A percentile compares a stretch with the other conserved stretches of the same genome.
Conservation (phyloP, 805 yeast genomes). For the Schwanniomyces pseudopolymorphus region DNA sequence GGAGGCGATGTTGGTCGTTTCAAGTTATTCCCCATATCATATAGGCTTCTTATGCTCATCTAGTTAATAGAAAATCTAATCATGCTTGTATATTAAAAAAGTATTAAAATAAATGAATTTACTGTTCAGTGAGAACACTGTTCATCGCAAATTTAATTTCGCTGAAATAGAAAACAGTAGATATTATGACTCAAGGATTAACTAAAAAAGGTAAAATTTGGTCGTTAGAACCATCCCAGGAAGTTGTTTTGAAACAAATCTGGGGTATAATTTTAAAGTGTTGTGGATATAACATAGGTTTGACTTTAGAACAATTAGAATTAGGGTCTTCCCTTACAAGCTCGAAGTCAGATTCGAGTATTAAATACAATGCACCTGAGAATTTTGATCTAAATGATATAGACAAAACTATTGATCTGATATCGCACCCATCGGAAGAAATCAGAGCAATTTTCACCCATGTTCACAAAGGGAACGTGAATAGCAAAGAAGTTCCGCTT, state of each 20-base stretch:
- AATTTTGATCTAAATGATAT: constrained; percentile 12
- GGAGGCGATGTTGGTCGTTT: no score
- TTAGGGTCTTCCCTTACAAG: constrained; percentile 15
- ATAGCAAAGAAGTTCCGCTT: constrained; percentile 11
- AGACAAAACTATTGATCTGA: constrained; percentile 9
- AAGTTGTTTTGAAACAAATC: constrained; percentile 60
- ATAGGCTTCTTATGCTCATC: no score
- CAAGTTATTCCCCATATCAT: no score
- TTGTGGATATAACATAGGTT: constrained; percentile 49
- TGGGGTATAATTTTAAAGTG: constrained; percentile 66
- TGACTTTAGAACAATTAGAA: constrained; percentile 19
- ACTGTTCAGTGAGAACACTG: no score
- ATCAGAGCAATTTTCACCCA: constrained; percentile 24
- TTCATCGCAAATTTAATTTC: no score
- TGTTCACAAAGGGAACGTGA: constrained; percentile 35
- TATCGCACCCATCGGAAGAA: constrained; percentile 13
- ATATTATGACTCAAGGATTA: constrained; percentile 6
- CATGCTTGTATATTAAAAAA: no score
- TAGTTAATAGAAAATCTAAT: no score
- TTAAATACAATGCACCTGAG: constrained; percentile 24
- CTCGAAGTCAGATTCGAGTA: constrained; percentile 23
- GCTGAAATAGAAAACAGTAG: no score
- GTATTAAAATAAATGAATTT: no score
- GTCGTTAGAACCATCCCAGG: constrained; percentile 51
- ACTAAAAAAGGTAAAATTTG: constrained; percentile 31